Percentiles rank a stretch among this genome's conserved stretches.
Conservation (phyloP, 257 asterid species). For the Nicotiana tabacum region DNA sequence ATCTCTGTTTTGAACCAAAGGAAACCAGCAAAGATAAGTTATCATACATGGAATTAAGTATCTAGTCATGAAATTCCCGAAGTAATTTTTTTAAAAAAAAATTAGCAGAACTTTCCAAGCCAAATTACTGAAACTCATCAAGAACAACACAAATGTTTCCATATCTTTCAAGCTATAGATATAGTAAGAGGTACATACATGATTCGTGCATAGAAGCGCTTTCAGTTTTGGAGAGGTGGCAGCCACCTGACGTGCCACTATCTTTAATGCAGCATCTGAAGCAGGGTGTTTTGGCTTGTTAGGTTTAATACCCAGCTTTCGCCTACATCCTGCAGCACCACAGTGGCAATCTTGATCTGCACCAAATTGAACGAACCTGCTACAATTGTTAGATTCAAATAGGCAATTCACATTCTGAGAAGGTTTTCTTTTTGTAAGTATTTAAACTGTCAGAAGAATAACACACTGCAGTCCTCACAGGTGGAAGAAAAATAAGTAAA, state of each 20-base stretch:
- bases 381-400: constrained; percentile 43
- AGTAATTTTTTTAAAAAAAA: too few relatives aligned
- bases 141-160: constrained; percentile 2
- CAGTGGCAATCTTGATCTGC: constrained; percentile 98
- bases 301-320: constrained; percentile 85
- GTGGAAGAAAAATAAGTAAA: neutral
- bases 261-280: constrained; percentile 66
- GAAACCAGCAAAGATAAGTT: neutral
- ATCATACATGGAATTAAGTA: neutral
- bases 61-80: too few relatives aligned
- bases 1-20: neutral
- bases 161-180: neutral
- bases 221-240: constrained; percentile 49
- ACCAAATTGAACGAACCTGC: constrained; percentile 99
- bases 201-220: constrained; percentile 37
- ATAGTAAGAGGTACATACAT: constrained; percentile 24
- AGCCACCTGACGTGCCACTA: constrained; percentile 68
- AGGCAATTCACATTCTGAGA: constrained; percentile 1
- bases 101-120: neutral
- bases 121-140: neutral
- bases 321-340: constrained; percentile 82
- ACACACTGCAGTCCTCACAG: neutral
- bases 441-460: neutral
- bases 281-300: constrained; percentile 56
- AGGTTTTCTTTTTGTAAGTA: neutral